These are phyloP conservation scores for Furcasterigmium furcatum DNA, from an alignment of 2,329 filamentous ascomycete genomes.

Conservation along the genomic window DNA sequence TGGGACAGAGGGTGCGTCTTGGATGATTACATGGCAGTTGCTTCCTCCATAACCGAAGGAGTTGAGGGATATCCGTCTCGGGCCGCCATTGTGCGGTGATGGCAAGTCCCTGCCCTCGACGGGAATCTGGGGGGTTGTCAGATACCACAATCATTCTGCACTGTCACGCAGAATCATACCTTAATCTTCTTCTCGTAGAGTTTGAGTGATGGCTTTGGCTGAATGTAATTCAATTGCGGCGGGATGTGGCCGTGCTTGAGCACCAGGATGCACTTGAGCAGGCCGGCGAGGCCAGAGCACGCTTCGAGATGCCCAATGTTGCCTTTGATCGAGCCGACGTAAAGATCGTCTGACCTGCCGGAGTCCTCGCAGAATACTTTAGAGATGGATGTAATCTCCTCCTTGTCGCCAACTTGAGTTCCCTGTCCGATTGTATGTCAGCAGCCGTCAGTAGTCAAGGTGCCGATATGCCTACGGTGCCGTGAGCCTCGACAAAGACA, in stretches of 20 bases:
- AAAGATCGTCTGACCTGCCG: conserved; percentile 13
- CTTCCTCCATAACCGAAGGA: conserved; percentile 29
- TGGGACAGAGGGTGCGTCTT: neutral
- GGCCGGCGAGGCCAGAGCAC: conserved; percentile 22
- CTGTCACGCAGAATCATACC: conserved; percentile 23
- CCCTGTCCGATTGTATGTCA: conserved; percentile 13
- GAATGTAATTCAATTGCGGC: conserved; percentile 12
- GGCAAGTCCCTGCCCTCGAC: too few species aligned
- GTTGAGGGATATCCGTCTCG: too few species aligned
- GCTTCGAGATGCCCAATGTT: conserved; percentile 34
- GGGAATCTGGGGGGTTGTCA: conserved; percentile 1
- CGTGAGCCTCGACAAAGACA: conserved; percentile 41
- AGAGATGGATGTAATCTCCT: conserved; percentile 31
- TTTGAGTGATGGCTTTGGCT: conserved; percentile 11
- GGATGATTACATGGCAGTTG: conserved; percentile 13
- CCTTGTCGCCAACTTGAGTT: conserved; percentile 48
- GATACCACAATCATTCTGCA: conserved; percentile 29
- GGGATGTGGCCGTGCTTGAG: conserved; percentile 10
- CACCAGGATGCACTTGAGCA: conserved; percentile 28
- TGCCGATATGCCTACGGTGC: conserved; percentile 31
- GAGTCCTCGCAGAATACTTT: conserved; percentile 23
- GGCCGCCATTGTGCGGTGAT: too few species aligned
- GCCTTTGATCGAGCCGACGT: conserved; percentile 29
- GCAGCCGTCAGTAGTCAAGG: too few species aligned
- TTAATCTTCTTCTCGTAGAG: conserved; percentile 14